These are phyloP conservation scores for Kentomonas sorsogonicus DNA, from an alignment of 208 protist genomes.

Conservation along the genomic window DNA sequence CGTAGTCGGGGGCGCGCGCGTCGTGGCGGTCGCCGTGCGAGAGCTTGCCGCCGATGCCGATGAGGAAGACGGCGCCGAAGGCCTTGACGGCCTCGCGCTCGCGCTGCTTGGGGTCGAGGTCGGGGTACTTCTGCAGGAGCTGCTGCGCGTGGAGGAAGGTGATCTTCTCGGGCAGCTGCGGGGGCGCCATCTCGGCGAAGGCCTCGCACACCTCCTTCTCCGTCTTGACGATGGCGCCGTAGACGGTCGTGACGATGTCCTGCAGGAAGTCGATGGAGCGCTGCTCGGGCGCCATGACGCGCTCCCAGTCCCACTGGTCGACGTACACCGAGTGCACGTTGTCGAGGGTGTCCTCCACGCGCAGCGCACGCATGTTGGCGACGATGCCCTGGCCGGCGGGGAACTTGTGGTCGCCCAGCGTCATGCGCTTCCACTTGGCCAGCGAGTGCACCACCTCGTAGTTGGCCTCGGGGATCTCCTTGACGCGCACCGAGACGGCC, in stretches of 20 bases:
- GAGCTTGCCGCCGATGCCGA: conserved; percentile 83
- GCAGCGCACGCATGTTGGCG: conserved; percentile 85
- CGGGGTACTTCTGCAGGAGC: conserved; percentile 71
- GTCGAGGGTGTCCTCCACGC: conserved; percentile 85
- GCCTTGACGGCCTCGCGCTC: conserved; percentile 64
- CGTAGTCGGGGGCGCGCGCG: conserved; percentile 86
- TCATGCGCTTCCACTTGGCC: conserved; percentile 91
- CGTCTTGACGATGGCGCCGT: conserved; percentile 55
- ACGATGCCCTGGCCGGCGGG: conserved; percentile 68
- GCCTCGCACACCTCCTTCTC: conserved; percentile 51
- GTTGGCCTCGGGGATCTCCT: conserved; percentile 62
- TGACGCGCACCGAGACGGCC: conserved; percentile 77
- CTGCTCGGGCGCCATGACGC: conserved; percentile 53
- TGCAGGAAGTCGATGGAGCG: conserved; percentile 69
- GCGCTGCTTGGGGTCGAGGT: conserved; percentile 74
- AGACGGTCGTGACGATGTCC: conserved; percentile 61
- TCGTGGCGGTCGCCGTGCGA: conserved; percentile 80
- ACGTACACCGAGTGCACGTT: conserved; percentile 88
- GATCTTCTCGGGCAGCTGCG: conserved; percentile 77
- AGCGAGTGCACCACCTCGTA: conserved; percentile 91
- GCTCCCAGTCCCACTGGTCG: conserved; percentile 93
- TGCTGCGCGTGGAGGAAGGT: conserved; percentile 83
- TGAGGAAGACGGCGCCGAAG: conserved; percentile 87
- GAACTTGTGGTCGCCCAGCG: conserved; percentile 72
- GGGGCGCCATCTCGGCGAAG: conserved; percentile 36